Evolutionary conservation across 177 flowering plant genomes (phyloP), one percentile per base, ranked within the genome.

Genomic region (Vitis hybrid): DNA sequence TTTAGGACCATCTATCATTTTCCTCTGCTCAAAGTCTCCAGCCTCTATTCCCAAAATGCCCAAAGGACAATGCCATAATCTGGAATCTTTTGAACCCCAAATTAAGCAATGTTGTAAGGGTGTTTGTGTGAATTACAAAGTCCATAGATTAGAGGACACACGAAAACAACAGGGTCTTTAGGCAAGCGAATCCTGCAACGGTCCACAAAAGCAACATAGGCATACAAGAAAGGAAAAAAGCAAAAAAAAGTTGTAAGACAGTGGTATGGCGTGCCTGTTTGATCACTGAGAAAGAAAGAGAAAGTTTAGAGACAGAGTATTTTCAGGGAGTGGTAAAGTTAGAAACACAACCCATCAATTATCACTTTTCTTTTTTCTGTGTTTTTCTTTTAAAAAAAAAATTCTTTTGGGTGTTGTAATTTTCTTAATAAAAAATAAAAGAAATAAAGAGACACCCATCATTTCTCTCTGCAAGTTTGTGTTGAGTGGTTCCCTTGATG

Each of bases 401-500:
- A 32, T 19, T 23, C 3, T 55, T 51, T 62, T 73, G n/a, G 34
- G 64, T 17, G 30, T 26, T 70, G 32, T 67, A 15, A 17, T 63
- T 68, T 40, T 34, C 12, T 11, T 52, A 54, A 30, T 23, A 73
- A 13, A 45, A 52, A 26, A 45, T 26, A n/a, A 60, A 23, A 23
- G 23, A 23, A 45, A 60, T 32, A 62, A 45, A 52, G 66, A 54
- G 72, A 63, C 68, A 63, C 77, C 52, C 68, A 82, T 85, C 75
- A 77, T 85, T 69, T 26, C 76, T 17, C 69, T 61, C 72, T 72
- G 56, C 17, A 65, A 72, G 45, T 54, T 60, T 65, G 61, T 64
- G 66, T 45, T 80, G 12, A 23, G 68, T 75, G 84, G 91, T 86
- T 87, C 81, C 93, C 87, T 85, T 74, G 85, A 88, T 84, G 90